Percentiles rank a stretch among this genome's conserved stretches.
Conservation (phyloP, 2,329 filamentous ascomycete genomes). For the Elsinoe perseae region DNA sequence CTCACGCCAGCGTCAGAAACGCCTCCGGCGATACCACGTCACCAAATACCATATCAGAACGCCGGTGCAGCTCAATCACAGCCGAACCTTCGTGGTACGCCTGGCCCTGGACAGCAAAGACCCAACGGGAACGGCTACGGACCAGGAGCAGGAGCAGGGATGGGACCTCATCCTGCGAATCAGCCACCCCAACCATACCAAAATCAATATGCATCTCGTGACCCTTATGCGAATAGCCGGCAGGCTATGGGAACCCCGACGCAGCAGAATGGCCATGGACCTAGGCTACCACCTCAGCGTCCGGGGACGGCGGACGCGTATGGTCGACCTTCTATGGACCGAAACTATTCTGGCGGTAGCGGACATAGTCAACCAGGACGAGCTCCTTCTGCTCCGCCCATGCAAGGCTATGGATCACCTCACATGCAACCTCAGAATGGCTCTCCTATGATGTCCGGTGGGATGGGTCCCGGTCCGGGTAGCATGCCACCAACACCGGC, state of each 20-base stretch:
- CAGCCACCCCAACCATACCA: slow-evolving; percentile 14
- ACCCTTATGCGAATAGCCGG: slow-evolving; percentile 1
- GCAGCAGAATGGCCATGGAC: not conserved
- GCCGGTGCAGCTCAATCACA: slow-evolving; percentile 26
- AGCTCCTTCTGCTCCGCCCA: slow-evolving; percentile 16
- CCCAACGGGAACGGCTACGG: not conserved
- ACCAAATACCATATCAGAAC: slow-evolving; percentile 57
- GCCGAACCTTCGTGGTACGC: slow-evolving; percentile 6
- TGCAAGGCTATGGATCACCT: not conserved
- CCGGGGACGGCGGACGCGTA: slow-evolving; percentile 11
- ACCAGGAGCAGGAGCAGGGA: not conserved
- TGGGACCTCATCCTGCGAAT: slow-evolving; percentile 12
- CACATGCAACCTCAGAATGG: not conserved
- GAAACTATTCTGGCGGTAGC: not conserved
- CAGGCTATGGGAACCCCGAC: not conserved
- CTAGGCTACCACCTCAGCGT: slow-evolving; percentile 1
- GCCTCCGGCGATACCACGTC: slow-evolving; percentile 15
- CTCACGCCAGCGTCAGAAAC: slow-evolving; percentile 17
- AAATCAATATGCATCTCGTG: slow-evolving; percentile 13
- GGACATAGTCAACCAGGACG: slow-evolving; percentile 10
- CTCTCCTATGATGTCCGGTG: slow-evolving; percentile 20
- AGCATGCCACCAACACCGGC: not conserved
- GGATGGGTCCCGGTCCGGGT: not conserved
- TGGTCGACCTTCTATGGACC: slow-evolving; percentile 7
- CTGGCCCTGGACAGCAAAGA: not conserved